These are phyloP conservation scores for Crucihimalaya himalaica DNA, from an alignment of 345 rosid genomes.

Conservation along the genomic window DNA sequence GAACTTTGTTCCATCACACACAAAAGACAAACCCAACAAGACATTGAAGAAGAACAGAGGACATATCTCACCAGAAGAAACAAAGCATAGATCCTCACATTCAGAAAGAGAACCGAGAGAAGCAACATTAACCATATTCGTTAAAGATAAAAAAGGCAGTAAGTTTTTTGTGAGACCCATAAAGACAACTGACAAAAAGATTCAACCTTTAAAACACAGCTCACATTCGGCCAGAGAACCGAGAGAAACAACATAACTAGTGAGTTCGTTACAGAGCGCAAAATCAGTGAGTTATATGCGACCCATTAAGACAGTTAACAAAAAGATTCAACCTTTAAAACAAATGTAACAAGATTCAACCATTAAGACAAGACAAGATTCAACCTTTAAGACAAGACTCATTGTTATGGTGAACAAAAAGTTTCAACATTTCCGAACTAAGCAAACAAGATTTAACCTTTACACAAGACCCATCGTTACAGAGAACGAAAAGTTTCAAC, in stretches of 20 bases:
- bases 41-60: neutral
- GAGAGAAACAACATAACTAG: neutral
- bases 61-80: neutral
- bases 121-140: neutral
- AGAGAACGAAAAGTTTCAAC: neutral
- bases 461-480: neutral
- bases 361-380: neutral
- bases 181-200: neutral
- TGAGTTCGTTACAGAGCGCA: neutral
- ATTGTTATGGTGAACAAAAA: neutral
- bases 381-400: neutral
- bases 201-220: neutral
- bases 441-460: neutral
- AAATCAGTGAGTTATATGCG: neutral
- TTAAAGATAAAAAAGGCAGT: neutral
- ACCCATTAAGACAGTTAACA: neutral
- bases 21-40: neutral
- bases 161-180: neutral
- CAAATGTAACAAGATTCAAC: neutral
- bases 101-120: neutral
- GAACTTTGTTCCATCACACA: neutral
- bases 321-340: neutral
- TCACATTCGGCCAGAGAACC: neutral
- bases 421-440: neutral
- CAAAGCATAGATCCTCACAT: neutral